A percentile compares a stretch with the other conserved stretches of the same genome.
phyloP scores from a whole-genome alignment of 1,139 yeast genomes.

The Eremothecium cymbalariae region DNA sequence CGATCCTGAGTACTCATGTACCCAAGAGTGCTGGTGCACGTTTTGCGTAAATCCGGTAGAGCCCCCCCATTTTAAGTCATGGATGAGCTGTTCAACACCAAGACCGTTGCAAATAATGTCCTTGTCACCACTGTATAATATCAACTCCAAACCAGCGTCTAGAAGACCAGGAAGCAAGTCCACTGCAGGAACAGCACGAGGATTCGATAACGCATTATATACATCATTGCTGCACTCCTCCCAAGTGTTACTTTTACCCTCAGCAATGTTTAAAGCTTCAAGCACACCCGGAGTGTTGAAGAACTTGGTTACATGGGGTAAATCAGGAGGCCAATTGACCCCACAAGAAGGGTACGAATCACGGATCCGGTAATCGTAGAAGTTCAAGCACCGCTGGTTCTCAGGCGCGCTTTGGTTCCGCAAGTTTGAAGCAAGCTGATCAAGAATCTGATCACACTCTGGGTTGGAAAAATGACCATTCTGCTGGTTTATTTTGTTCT shows the following conservation, averaged over 20 bases:
- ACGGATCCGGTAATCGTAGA: slow-evolving; percentile 66
- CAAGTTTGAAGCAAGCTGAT: slow-evolving; percentile 37
- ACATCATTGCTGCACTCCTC: slow-evolving; percentile 66
- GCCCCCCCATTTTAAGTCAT: slow-evolving; percentile 62
- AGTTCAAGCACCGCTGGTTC: slow-evolving; percentile 55
- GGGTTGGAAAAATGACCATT: slow-evolving; percentile 29
- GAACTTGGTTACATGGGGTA: slow-evolving; percentile 52
- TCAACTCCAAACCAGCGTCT: slow-evolving; percentile 46
- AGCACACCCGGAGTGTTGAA: slow-evolving; percentile 50
- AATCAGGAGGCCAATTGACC: slow-evolving; percentile 84
- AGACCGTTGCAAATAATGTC: slow-evolving; percentile 82
- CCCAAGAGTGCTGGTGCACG: slow-evolving; percentile 41
- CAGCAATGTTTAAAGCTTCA: slow-evolving; percentile 47
- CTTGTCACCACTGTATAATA: slow-evolving; percentile 79
- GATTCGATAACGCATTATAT: slow-evolving; percentile 43
- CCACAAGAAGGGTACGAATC: slow-evolving; percentile 87
- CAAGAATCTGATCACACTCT: slow-evolving; percentile 46
- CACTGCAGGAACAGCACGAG: slow-evolving; percentile 51
- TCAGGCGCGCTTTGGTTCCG: slow-evolving; percentile 26
- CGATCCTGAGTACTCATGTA: slow-evolving; percentile 42
- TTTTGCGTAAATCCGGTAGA: slow-evolving; percentile 46
- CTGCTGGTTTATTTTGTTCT: slow-evolving; percentile 38
- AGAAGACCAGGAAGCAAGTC: slow-evolving; percentile 58
- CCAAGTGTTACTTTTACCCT: slow-evolving; percentile 42
- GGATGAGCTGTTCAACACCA: slow-evolving; percentile 65